Evolutionary conservation across 768 basidiomycete species (phyloP).

Genomic region (Suillus decipiens): DNA sequence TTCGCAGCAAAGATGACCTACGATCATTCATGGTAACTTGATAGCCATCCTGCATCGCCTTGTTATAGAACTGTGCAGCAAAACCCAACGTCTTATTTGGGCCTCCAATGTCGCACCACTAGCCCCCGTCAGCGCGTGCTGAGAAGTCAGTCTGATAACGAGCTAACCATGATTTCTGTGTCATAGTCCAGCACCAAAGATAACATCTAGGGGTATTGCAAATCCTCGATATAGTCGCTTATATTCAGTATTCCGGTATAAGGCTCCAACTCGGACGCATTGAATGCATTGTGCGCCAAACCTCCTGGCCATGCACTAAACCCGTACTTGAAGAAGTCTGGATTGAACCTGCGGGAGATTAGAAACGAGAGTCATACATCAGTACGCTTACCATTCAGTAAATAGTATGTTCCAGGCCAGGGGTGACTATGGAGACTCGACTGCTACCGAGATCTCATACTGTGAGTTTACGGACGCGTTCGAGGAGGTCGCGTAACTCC

Average conservation of each 20-base stretch:
- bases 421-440: conserved; percentile 42
- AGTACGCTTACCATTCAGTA: conserved; percentile 48
- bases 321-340: conserved; percentile 52
- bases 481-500: conserved; percentile 23
- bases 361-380: not conserved
- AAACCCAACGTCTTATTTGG: conserved; percentile 48
- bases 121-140: conserved; percentile 13
- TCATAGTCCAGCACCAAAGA: conserved; percentile 48
- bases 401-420: conserved; percentile 59
- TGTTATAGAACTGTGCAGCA: conserved; percentile 47
- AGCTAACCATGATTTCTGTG: conserved; percentile 54
- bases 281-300: conserved; percentile 52
- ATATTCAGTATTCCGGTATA: conserved; percentile 55
- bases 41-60: conserved; percentile 41
- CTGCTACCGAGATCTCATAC: conserved; percentile 39
- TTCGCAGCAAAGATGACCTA: conserved; percentile 19
- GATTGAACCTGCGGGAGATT: conserved; percentile 48
- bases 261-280: conserved; percentile 48
- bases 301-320: conserved; percentile 54
- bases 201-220: conserved; percentile 54
- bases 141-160: conserved; percentile 1
- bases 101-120: conserved; percentile 63
- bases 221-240: conserved; percentile 50
- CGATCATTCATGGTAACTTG: conserved; percentile 51
- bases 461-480: conserved; percentile 34